Conservation (phyloP, 208 protist species). For the Crithidia mellificae region DNA sequence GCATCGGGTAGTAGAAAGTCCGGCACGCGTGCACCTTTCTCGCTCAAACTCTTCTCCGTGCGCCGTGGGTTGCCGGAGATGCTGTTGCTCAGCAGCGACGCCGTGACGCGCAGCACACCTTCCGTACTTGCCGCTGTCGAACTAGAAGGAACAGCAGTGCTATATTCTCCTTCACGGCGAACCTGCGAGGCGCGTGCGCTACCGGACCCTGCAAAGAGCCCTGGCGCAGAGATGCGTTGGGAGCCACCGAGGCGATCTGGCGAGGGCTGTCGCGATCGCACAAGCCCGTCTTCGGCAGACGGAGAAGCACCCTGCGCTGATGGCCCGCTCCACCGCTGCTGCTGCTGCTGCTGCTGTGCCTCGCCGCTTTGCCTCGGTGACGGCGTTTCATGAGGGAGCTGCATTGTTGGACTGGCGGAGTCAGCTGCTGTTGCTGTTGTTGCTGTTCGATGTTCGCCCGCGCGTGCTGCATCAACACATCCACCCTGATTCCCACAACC, state of each 20-base stretch:
- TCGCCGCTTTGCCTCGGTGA: neutral
- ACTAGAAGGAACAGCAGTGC: too few relatives aligned
- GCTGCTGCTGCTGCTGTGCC: neutral
- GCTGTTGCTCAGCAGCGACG: conserved; percentile 61
- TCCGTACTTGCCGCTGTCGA: conserved; percentile 28
- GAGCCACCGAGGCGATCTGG: conserved; percentile 5
- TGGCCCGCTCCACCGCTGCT: neutral
- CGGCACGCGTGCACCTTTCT: conserved; percentile 48
- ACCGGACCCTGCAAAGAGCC: too few relatives aligned
- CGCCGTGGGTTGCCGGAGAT: conserved; percentile 67
- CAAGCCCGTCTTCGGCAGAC: conserved; percentile 6
- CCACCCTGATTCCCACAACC: too few relatives aligned
- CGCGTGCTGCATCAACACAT: neutral
- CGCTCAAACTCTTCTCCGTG: conserved; percentile 36
- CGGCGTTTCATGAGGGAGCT: neutral
- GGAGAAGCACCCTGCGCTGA: too few relatives aligned
- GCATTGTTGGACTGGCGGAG: too few relatives aligned
- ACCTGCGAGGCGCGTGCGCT: too few relatives aligned
- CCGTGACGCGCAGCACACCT: conserved; percentile 51
- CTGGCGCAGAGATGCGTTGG: neutral
- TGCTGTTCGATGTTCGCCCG: neutral
- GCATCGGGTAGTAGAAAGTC: conserved; percentile 24
- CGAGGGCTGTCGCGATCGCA: conserved; percentile 19
- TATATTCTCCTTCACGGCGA: too few relatives aligned
- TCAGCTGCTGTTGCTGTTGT: neutral